phyloP scores from a whole-genome alignment of 768 basidiomycete genomes.

The Suillus occidentalis region DNA sequence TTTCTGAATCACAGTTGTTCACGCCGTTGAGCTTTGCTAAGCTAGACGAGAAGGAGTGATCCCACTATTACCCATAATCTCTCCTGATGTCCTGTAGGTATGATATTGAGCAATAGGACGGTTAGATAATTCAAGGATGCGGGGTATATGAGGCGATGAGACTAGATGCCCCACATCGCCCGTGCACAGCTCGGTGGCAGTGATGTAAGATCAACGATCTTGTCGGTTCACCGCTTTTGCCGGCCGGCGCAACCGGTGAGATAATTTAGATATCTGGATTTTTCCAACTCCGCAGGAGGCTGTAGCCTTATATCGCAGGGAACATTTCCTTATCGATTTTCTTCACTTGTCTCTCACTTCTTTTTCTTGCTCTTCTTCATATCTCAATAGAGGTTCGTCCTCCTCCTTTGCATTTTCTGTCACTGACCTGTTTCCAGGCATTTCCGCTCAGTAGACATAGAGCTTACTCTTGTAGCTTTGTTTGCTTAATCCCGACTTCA shows the following conservation, averaged over 20 bases:
- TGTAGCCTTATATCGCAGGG: conserved; percentile 18
- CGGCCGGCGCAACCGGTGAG: conserved; percentile 6
- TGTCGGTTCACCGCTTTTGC: conserved; percentile 4
- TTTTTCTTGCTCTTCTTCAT: conserved; percentile 24
- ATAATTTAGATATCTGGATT: conserved; percentile 10
- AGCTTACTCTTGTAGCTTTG: conserved; percentile 58
- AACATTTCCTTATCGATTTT: conserved; percentile 11
- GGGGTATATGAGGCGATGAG: conserved; percentile 8
- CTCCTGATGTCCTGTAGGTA: conserved; percentile 19
- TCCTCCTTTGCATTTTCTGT: conserved; percentile 10
- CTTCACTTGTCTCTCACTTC: conserved; percentile 34
- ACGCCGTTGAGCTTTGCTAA: conserved; percentile 48
- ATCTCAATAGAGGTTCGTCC: conserved; percentile 36
- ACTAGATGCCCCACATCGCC: conserved; percentile 10
- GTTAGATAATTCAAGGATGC: conserved; percentile 5
- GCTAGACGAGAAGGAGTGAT: conserved; percentile 38
- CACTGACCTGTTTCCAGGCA: conserved; percentile 29
- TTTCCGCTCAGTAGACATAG: conserved; percentile 53
- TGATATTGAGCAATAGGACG: conserved; percentile 14
- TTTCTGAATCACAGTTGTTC: conserved; percentile 40
- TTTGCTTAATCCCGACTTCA: conserved; percentile 36
- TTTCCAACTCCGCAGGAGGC: conserved; percentile 34
- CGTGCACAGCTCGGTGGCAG: conserved; percentile 7
- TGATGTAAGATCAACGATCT: conserved; percentile 9
- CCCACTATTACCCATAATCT: conserved; percentile 19